A percentile compares a stretch with the other conserved stretches of the same genome.
Conservation (phyloP, 139 green algal genomes). For the Micractinium conductrix region DNA sequence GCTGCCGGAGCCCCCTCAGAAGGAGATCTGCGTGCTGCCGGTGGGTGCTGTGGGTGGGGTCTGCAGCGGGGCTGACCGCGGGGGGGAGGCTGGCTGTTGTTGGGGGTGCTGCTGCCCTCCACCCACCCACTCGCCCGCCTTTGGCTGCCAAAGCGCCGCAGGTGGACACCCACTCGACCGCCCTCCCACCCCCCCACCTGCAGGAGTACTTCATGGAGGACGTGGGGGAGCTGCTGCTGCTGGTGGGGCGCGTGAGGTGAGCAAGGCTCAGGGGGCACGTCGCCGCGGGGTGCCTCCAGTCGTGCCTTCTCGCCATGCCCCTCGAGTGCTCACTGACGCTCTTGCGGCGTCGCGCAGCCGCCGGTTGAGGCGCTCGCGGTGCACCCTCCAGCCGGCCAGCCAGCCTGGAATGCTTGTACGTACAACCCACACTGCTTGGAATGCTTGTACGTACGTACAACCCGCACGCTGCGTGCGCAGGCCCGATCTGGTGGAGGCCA, state of each 20-base stretch:
- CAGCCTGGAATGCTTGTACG: too few species aligned
- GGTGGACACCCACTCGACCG: background rate
- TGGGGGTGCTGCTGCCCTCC: background rate
- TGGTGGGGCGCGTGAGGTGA: conserved; percentile 44
- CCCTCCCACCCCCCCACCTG: conserved; percentile 21
- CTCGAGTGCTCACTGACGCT: too few species aligned
- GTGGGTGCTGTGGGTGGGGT: conserved; percentile 27
- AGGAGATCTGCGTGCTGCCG: conserved; percentile 67
- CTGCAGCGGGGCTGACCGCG: background rate
- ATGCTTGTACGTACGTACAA: too few species aligned
- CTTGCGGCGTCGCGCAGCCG: too few species aligned
- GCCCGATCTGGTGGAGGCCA: conserved; percentile 31
- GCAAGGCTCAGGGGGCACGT: too few species aligned
- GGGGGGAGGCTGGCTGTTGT: background rate
- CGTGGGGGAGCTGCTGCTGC: conserved; percentile 73
- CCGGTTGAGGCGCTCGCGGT: too few species aligned
- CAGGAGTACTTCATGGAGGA: conserved; percentile 95
- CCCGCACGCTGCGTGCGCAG: background rate
- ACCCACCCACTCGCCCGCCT: background rate
- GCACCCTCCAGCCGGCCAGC: too few species aligned
- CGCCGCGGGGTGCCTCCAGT: too few species aligned
- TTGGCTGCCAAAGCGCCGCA: background rate
- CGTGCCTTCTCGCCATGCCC: too few species aligned
- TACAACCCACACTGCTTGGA: too few species aligned
- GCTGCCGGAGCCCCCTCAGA: conserved; percentile 62